Evolutionary conservation across 2,329 filamentous ascomycete genomes (phyloP).

Genomic region (Macrophomina pseudophaseolina): DNA sequence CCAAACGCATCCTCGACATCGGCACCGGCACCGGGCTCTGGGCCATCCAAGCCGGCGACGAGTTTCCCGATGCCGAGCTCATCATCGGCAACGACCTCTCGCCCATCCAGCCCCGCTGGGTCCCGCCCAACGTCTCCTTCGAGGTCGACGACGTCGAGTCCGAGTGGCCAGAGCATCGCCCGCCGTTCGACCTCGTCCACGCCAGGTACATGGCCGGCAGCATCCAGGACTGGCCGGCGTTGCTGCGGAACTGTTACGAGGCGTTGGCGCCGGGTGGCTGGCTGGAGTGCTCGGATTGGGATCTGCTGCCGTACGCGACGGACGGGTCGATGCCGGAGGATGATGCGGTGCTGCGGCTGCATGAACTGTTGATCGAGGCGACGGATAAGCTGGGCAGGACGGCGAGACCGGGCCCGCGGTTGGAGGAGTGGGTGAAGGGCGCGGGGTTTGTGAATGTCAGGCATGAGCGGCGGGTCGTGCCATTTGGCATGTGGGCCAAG

Average conservation of each 20-base stretch:
- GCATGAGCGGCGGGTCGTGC: constrained; percentile 31
- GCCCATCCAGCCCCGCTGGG: constrained; percentile 56
- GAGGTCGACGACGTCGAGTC: constrained; percentile 47
- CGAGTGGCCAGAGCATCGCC: constrained; percentile 35
- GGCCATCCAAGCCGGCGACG: constrained; percentile 35
- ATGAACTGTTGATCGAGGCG: constrained; percentile 2
- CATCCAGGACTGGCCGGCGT: constrained; percentile 38
- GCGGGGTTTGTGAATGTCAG: constrained; percentile 52
- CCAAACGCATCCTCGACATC: constrained; percentile 33
- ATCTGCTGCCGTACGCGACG: constrained; percentile 31
- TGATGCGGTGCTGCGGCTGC: constrained; percentile 16
- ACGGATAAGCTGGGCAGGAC: constrained; percentile 39
- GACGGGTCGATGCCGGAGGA: constrained; percentile 30
- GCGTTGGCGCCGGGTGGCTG: constrained; percentile 27
- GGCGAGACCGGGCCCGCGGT: constrained; percentile 44
- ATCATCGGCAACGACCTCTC: constrained; percentile 52
- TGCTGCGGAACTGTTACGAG: constrained; percentile 29
- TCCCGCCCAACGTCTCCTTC: constrained; percentile 62
- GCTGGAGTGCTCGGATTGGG: constrained; percentile 32
- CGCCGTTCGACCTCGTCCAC: constrained; percentile 39
- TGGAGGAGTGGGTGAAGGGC: constrained; percentile 47
- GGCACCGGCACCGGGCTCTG: constrained; percentile 39
- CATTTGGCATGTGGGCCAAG: constrained; percentile 33
- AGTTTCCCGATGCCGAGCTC: constrained; percentile 36
- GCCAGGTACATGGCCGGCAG: constrained; percentile 39